Base-by-base conservation (phyloP, 2,329 filamentous ascomycete species). In the Aspergillus sp. region DNA sequence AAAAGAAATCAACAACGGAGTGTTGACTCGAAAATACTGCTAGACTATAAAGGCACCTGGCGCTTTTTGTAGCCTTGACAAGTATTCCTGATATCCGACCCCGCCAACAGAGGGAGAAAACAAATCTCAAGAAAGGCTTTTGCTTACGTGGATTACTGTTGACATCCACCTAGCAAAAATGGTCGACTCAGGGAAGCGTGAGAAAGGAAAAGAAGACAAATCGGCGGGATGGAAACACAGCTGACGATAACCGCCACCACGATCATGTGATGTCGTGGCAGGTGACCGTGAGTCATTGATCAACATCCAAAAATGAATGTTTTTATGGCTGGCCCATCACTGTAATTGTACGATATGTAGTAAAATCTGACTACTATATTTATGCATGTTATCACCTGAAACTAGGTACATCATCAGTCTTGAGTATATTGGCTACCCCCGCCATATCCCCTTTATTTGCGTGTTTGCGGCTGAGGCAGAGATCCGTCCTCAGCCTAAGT, bases 101-200 rank as follows among this genome's bases (percentile, higher is more conserved):
- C 66, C 69, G 68, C 71, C 69, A 75, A 73, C 68, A 62, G 54
- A 56, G 19, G 52, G 51, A 58, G 70, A 30, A 29, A 29, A 30
- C 28, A 74, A 76, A 71, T 72, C 74, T 70, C 70, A 73, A 74
- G 77, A 78, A 72, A 27, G 30, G 40, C 10, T 67, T 69, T 68
- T 68, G 74, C 74, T 74, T 76, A 75, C 72, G 70, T 70, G 62
- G 71, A 63, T 62, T 58, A 46, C 44, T 43, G 32, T 29, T 40
- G 46, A 56, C 52, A 60, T 52, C 59, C 57, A 54, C 56, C 53
- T 55, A 55, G 60, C 54, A 53, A 52, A 51, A 56, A 54, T 62
- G 63, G 66, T 64, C 66, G 59, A 68, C 68, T 68, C 68, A 60
- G 54, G 59, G 65, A 64, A 67, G 65, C 68, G 67, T 67, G 70